A percentile compares a stretch with the other conserved stretches of the same genome.
phyloP scores from a whole-genome alignment of 148 eudicot genomes.

The Persicaria tinctoria region DNA sequence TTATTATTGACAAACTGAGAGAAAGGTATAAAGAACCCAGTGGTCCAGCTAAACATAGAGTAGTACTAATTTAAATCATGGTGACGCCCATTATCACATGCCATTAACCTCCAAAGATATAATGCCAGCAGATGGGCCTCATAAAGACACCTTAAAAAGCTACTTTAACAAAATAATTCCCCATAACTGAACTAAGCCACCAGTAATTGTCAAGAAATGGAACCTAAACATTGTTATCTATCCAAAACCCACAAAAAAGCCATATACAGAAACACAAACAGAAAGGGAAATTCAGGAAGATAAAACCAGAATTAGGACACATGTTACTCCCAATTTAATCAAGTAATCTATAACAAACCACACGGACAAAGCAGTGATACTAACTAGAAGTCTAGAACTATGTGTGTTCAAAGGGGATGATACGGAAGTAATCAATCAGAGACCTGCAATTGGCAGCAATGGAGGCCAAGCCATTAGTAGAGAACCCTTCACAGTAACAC shows the following conservation, averaged over 20 bases:
- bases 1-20: background rate
- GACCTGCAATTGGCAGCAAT: constrained; percentile 78
- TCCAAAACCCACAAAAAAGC: background rate
- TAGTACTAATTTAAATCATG: background rate
- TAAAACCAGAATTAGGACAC: background rate
- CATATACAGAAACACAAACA: background rate
- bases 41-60: constrained; percentile 12
- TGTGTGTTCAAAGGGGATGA: background rate
- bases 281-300: background rate
- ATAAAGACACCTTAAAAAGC: background rate
- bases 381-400: background rate
- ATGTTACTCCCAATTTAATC: background rate
- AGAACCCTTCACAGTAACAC: constrained; percentile 59
- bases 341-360: background rate
- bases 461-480: constrained; percentile 59
- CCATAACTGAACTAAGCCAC: background rate
- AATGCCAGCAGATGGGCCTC: constrained; percentile 13
- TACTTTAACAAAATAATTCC: background rate
- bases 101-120: constrained; percentile 9
- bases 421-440: background rate
- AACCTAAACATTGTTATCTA: background rate
- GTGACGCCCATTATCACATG: constrained; percentile 13
- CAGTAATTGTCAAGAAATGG: background rate
- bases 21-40: constrained; percentile 1
- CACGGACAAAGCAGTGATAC: background rate